A percentile compares a stretch with the other conserved stretches of the same genome.
Conservation (phyloP, 331 rosid species). For the Cydonia oblonga region DNA sequence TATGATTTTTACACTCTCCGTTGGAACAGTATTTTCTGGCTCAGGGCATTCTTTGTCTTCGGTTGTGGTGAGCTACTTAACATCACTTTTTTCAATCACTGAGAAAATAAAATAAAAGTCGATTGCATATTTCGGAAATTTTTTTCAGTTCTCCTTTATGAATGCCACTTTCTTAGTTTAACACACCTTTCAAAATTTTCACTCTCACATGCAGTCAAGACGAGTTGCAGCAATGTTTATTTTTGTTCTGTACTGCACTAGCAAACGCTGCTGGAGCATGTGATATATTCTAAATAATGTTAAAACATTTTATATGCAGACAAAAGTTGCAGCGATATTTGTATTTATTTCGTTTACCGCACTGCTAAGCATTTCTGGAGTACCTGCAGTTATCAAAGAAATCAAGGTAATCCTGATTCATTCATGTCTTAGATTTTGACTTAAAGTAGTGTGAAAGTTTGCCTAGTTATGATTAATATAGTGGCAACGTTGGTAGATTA, state of each 20-base stretch:
- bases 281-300: neutral
- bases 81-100: neutral
- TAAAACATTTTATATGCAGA: slow-evolving; percentile 31
- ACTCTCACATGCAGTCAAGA: neutral
- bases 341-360: slow-evolving; percentile 78
- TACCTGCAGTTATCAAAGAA: slow-evolving; percentile 75
- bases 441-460: neutral
- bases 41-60: slow-evolving; percentile 94
- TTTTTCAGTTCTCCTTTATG: neutral
- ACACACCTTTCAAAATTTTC: neutral
- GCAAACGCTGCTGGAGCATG: neutral
- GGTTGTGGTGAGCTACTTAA: slow-evolving; percentile 58
- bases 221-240: neutral
- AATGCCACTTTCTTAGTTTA: neutral
- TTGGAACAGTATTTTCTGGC: slow-evolving; percentile 88
- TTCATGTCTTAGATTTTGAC: neutral
- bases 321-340: slow-evolving; percentile 85
- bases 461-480: neutral
- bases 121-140: neutral
- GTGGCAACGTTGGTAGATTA: neutral
- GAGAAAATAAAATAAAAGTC: neutral
- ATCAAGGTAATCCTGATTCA: slow-evolving; percentile 45
- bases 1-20: slow-evolving; percentile 71
- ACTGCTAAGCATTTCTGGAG: slow-evolving; percentile 87
- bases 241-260: neutral